Evolutionary conservation across 495 filamentous ascomycete species (phyloP).

Genomic region (Achaetomiella virescens): DNA sequence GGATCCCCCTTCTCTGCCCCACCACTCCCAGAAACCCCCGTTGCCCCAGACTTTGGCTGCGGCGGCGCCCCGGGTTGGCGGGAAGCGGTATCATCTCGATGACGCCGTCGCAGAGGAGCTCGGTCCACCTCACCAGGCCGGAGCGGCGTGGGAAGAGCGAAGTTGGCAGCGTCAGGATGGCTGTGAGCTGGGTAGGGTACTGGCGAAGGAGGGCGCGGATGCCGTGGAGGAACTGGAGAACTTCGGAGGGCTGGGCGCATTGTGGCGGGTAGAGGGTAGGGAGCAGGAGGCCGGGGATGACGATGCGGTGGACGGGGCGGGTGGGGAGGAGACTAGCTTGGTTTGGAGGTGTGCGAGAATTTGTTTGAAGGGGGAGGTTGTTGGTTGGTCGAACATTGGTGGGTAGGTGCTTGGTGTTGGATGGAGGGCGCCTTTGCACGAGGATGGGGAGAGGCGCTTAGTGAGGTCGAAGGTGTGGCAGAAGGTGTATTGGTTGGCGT

Average conservation of each 20-base stretch:
- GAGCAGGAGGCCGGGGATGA: slow-evolving; percentile 77
- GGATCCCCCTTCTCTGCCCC: slow-evolving; percentile 53
- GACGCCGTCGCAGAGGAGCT: slow-evolving; percentile 78
- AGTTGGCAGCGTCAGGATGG: slow-evolving; percentile 71
- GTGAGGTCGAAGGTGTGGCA: slow-evolving; percentile 88
- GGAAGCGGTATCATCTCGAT: slow-evolving; percentile 84
- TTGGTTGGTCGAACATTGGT: slow-evolving; percentile 14
- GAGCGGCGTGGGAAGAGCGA: slow-evolving; percentile 72
- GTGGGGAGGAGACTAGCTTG: slow-evolving; percentile 51
- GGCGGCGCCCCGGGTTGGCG: slow-evolving; percentile 53
- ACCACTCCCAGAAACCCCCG: not conserved
- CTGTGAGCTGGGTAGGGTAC: slow-evolving; percentile 59
- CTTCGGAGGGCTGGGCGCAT: slow-evolving; percentile 57
- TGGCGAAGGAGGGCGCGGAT: slow-evolving; percentile 67
- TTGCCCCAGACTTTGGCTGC: slow-evolving; percentile 23
- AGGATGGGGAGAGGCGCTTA: slow-evolving; percentile 63
- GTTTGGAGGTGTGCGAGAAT: slow-evolving; percentile 57
- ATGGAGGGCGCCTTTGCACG: slow-evolving; percentile 43
- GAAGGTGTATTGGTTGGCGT: slow-evolving; percentile 45
- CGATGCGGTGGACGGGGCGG: slow-evolving; percentile 67
- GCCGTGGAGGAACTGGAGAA: slow-evolving; percentile 79
- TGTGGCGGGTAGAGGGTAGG: slow-evolving; percentile 71
- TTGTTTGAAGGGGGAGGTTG: slow-evolving; percentile 52
- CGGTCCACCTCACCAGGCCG: slow-evolving; percentile 81
- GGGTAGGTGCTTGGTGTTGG: slow-evolving; percentile 36